phyloP scores from a whole-genome alignment of 768 basidiomycete genomes.

The Nidularia pulvinata region DNA sequence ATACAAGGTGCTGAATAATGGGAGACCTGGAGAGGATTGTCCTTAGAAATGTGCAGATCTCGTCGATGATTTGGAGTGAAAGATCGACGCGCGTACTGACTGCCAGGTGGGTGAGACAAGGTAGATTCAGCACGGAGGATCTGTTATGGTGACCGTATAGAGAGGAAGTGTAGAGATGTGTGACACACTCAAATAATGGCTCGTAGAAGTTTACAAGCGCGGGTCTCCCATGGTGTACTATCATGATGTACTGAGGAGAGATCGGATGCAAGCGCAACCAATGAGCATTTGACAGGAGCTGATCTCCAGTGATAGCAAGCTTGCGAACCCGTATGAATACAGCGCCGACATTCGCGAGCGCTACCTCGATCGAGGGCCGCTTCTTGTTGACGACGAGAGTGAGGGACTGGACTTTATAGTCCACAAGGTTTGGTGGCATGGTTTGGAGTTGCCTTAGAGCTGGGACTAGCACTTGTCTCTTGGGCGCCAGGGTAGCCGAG shows the following conservation, averaged over 20 bases:
- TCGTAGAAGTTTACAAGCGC: conserved; percentile 29
- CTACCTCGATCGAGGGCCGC: conserved; percentile 28
- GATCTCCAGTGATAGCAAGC: conserved; percentile 29
- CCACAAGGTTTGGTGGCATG: conserved; percentile 23
- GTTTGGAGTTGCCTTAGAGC: conserved; percentile 21
- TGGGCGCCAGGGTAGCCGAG: conserved; percentile 25
- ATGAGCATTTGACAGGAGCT: conserved; percentile 27
- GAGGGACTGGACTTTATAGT: conserved; percentile 26
- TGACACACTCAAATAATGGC: conserved; percentile 26
- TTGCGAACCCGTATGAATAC: conserved; percentile 23
- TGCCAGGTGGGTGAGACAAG: conserved; percentile 28
- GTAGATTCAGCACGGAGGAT: conserved; percentile 26
- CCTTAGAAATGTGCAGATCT: conserved; percentile 10
- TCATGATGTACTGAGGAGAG: conserved; percentile 21
- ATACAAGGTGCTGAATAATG: conserved; percentile 11
- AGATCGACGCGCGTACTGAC: conserved; percentile 23
- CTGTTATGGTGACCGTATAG: conserved; percentile 20
- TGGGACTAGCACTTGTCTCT: conserved; percentile 19
- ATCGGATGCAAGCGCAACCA: conserved; percentile 30
- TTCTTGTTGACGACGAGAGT: conserved; percentile 25
- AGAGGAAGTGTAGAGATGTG: conserved; percentile 30
- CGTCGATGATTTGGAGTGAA: conserved; percentile 8
- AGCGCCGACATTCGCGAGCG: conserved; percentile 26
- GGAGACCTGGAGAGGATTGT: conserved; percentile 11
- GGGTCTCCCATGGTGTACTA: conserved; percentile 30